phyloP scores from a whole-genome alignment of 345 rosid species.

The Chamaenerion angustifolium region DNA sequence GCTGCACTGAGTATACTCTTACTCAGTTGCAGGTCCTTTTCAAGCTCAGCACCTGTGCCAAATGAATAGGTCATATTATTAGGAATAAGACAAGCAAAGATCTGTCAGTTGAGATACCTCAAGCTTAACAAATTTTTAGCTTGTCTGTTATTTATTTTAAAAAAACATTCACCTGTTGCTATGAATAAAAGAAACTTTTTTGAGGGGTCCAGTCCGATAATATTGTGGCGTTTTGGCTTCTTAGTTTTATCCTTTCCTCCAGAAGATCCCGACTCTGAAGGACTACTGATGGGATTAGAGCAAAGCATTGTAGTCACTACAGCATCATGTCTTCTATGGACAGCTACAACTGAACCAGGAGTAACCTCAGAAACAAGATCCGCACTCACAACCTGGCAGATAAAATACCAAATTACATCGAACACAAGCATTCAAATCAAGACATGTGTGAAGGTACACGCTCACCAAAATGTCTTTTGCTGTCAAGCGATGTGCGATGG shows the following conservation, averaged over 20 bases:
- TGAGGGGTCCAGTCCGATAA: constrained; percentile 68
- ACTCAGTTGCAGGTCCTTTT: constrained; percentile 62
- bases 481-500: constrained; percentile 73
- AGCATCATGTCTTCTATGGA: constrained; percentile 90
- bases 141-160: too few relatives aligned
- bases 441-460: background rate
- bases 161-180: constrained; percentile 46
- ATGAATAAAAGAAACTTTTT: constrained; percentile 65
- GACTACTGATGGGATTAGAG: constrained; percentile 63
- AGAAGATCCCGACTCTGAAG: constrained; percentile 57
- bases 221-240: constrained; percentile 60
- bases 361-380: constrained; percentile 96
- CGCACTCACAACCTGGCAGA: constrained; percentile 75
- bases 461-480: constrained; percentile 88
- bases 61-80: constrained; percentile 1
- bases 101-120: background rate
- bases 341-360: constrained; percentile 81
- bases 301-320: constrained; percentile 83
- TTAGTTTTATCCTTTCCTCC: constrained; percentile 81
- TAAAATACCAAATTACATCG: background rate
- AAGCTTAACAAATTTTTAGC: background rate
- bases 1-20: constrained; percentile 69
- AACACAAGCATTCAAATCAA: constrained; percentile 4
- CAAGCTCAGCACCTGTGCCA: constrained; percentile 52
- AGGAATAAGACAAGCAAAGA: constrained; percentile 6